phyloP scores from a whole-genome alignment of 371 early-diverging fungal species.

The Lichtheimia corymbifera region DNA sequence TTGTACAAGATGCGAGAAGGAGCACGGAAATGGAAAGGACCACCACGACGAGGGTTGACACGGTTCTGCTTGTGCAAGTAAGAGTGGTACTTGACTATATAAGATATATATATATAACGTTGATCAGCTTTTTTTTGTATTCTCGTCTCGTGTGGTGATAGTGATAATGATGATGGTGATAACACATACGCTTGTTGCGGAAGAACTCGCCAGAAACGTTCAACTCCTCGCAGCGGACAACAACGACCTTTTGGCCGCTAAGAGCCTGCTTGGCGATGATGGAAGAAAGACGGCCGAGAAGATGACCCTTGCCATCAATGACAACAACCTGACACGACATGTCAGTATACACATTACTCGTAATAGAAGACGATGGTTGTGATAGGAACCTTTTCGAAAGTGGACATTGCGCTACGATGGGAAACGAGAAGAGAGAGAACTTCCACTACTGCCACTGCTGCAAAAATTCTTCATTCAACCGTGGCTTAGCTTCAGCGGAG shows the following conservation, averaged over 20 bases:
- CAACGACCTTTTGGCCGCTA: constrained; percentile 95
- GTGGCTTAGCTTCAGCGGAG: neutral
- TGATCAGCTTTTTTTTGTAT: neutral
- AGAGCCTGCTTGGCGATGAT: constrained; percentile 98
- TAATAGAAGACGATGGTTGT: neutral
- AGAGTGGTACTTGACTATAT: constrained; percentile 88
- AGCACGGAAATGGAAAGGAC: constrained; percentile 99
- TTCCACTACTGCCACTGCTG: neutral
- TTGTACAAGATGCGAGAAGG: constrained; percentile 98
- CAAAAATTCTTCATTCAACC: constrained; percentile 2
- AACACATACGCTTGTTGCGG: constrained; percentile 92
- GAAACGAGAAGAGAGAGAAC: constrained; percentile 20
- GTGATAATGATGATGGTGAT: no score
- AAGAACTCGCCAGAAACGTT: constrained; percentile 98
- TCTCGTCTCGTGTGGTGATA: no score
- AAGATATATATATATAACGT: neutral
- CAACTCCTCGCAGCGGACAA: constrained; percentile 97
- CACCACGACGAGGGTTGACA: constrained; percentile 94
- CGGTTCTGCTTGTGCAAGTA: constrained; percentile 98
- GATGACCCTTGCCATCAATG: constrained; percentile 99
- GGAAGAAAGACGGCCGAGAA: constrained; percentile 98
- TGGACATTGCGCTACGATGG: constrained; percentile 31
- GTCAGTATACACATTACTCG: neutral
- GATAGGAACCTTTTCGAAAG: constrained; percentile 43
- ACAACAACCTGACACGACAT: constrained; percentile 81